A percentile compares a stretch with the other conserved stretches of the same genome.
Evolutionary conservation across 768 basidiomycete species (phyloP).

Genomic region (Tricholoma matsutake): DNA sequence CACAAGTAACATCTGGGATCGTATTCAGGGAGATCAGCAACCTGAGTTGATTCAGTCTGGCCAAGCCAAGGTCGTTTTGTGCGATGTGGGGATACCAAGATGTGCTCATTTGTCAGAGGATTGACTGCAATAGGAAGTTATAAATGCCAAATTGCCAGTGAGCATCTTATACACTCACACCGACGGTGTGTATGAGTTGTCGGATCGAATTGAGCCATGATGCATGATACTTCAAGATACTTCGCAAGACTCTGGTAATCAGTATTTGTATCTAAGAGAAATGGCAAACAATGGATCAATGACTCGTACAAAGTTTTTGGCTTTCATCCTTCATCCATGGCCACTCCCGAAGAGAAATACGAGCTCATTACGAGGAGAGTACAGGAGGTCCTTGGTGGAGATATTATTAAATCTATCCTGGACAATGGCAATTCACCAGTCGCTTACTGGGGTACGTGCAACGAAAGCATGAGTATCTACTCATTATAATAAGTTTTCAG

Average conservation of each 20-base stretch:
- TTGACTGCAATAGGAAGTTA: conserved; percentile 51
- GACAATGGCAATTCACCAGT: conserved; percentile 73
- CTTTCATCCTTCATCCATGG: neutral
- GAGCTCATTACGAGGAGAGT: conserved; percentile 83
- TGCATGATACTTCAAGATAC: no score
- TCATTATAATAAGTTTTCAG: conserved; percentile 37
- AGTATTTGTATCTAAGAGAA: neutral
- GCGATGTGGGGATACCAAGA: conserved; percentile 88
- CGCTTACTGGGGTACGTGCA: conserved; percentile 85
- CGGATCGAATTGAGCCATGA: conserved; percentile 48
- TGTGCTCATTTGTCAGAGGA: conserved; percentile 70
- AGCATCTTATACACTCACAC: conserved; percentile 38
- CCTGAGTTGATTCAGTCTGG: conserved; percentile 68
- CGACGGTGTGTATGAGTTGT: conserved; percentile 67
- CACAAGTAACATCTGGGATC: conserved; percentile 84
- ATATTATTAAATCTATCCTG: conserved; percentile 77
- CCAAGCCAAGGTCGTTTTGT: conserved; percentile 91
- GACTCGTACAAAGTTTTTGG: neutral
- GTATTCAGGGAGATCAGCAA: conserved; percentile 51
- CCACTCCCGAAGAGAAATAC: conserved; percentile 50
- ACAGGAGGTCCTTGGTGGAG: conserved; percentile 85
- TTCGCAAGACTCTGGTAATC: neutral
- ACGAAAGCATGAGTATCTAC: conserved; percentile 23
- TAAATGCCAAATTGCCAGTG: conserved; percentile 2
- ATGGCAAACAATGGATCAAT: neutral